Evolutionary conservation across 1,139 yeast species (phyloP).

Genomic region (Saccharomyces hybrid): DNA sequence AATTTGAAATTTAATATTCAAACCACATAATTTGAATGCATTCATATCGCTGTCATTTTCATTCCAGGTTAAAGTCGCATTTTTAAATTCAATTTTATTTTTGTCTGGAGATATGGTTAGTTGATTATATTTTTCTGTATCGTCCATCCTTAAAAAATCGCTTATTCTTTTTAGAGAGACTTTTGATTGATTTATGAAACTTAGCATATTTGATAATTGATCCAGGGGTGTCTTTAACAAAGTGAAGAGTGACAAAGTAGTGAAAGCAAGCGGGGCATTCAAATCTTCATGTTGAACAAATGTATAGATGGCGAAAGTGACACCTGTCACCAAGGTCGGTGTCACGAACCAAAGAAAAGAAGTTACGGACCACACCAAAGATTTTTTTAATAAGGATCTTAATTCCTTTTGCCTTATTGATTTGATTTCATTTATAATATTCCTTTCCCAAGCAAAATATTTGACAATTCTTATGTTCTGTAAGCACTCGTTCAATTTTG

Average conservation of each 20-base stretch:
- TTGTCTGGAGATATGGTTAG: conserved; percentile 6
- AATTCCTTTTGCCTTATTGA: conserved; percentile 2
- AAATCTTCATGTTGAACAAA: conserved; percentile 8
- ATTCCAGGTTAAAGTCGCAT: conserved; percentile 5
- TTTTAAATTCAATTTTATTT: conserved; percentile 16
- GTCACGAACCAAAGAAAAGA: conserved; percentile 5
- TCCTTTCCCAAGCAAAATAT: conserved; percentile 7
- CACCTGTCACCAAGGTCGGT: conserved; percentile 5
- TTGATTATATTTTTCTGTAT: conserved; percentile 29
- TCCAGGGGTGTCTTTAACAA: conserved; percentile 5
- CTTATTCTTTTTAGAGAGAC: conserved; percentile 38
- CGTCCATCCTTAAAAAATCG: conserved; percentile 43
- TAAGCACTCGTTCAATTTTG: conserved; percentile 4
- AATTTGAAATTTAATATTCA: conserved; percentile 52
- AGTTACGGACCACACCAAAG: conserved; percentile 2
- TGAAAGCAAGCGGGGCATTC: conserved; percentile 7
- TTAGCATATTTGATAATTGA: conserved; percentile 30
- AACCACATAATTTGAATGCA: conserved; percentile 49
- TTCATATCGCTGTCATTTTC: conserved; percentile 43
- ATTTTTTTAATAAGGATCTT: conserved; percentile 1
- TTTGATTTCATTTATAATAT: conserved; percentile 2
- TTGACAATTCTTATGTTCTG: conserved; percentile 6
- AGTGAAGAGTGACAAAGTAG: conserved; percentile 5
- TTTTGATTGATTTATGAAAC: conserved; percentile 25
- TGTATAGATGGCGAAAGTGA: conserved; percentile 4